Evolutionary conservation across 306 rosid species (phyloP).

Genomic region (Chamaecrista fasciculata): DNA sequence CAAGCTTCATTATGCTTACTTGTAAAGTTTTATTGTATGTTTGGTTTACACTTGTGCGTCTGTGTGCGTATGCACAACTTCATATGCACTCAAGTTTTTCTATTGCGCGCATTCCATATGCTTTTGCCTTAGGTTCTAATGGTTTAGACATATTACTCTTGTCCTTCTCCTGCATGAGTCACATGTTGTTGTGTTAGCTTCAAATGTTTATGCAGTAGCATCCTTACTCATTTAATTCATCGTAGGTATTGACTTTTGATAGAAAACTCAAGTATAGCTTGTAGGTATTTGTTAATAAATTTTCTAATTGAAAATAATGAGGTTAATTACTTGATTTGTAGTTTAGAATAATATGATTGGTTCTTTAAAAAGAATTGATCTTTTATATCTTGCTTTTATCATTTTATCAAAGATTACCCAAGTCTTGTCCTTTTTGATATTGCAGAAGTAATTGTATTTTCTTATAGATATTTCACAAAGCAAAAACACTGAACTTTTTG

Average conservation of each 20-base stretch:
- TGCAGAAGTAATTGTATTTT: neutral
- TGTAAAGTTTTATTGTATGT: neutral
- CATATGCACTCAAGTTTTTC: neutral
- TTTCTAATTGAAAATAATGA: too few species aligned
- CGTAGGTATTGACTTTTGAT: neutral
- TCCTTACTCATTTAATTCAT: neutral
- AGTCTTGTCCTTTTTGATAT: neutral
- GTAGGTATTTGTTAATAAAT: too few species aligned
- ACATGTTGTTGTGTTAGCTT: neutral
- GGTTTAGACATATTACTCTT: neutral
- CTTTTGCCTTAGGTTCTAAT: neutral
- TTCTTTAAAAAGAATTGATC: too few species aligned
- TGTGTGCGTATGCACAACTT: neutral
- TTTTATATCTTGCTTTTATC: too few species aligned
- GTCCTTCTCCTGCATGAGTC: neutral
- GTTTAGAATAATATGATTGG: too few species aligned
- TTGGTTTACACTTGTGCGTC: neutral
- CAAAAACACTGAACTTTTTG: neutral
- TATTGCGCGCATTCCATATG: neutral
- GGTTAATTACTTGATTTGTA: too few species aligned
- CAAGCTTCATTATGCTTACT: neutral
- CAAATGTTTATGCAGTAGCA: neutral
- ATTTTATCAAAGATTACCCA: too few species aligned
- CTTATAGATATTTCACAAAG: neutral
- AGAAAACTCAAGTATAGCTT: too few species aligned